phyloP scores from a whole-genome alignment of 2,329 filamentous ascomycete species.

The Fusarium drepaniforme region DNA sequence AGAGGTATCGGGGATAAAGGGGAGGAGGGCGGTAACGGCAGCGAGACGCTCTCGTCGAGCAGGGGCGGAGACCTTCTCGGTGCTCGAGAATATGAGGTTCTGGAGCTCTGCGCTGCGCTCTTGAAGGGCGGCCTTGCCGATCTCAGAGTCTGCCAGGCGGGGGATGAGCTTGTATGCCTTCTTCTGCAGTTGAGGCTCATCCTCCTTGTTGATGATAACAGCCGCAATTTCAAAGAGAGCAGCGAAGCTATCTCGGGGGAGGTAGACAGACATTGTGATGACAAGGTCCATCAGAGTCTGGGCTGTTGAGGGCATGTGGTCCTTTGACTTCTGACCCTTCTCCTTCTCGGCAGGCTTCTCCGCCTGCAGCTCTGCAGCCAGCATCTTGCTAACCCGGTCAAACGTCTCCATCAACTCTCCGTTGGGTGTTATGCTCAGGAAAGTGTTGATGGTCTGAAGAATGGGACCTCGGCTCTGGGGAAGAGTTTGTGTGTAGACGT shows the following conservation, averaged over 20 bases:
- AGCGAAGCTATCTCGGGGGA: conserved; percentile 87
- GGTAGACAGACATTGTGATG: conserved; percentile 94
- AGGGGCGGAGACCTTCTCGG: conserved; percentile 88
- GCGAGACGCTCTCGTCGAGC: conserved; percentile 88
- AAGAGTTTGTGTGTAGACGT: conserved; percentile 96
- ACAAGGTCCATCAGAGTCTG: conserved; percentile 97
- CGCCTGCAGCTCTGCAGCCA: conserved; percentile 76
- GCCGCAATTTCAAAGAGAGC: conserved; percentile 89
- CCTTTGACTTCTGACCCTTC: conserved; percentile 70
- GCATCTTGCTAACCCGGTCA: conserved; percentile 84
- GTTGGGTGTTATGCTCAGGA: conserved; percentile 86
- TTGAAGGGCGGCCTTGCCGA: conserved; percentile 79
- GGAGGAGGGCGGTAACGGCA: conserved; percentile 84
- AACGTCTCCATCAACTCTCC: conserved; percentile 90
- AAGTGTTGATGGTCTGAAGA: conserved; percentile 93
- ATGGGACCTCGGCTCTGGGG: conserved; percentile 93
- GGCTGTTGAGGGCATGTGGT: conserved; percentile 89
- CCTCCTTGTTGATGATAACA: conserved; percentile 82
- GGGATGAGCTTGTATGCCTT: conserved; percentile 99
- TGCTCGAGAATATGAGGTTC: conserved; percentile 80
- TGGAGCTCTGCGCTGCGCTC: conserved; percentile 86
- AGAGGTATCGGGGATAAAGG: conserved; percentile 80
- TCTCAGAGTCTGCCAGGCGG: conserved; percentile 84
- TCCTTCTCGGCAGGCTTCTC: conserved; percentile 70
- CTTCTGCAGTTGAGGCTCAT: conserved; percentile 95